These are phyloP conservation scores for Ambrosia artemisiifolia DNA, from an alignment of 129 eudicot genomes.

Conservation along the genomic window DNA sequence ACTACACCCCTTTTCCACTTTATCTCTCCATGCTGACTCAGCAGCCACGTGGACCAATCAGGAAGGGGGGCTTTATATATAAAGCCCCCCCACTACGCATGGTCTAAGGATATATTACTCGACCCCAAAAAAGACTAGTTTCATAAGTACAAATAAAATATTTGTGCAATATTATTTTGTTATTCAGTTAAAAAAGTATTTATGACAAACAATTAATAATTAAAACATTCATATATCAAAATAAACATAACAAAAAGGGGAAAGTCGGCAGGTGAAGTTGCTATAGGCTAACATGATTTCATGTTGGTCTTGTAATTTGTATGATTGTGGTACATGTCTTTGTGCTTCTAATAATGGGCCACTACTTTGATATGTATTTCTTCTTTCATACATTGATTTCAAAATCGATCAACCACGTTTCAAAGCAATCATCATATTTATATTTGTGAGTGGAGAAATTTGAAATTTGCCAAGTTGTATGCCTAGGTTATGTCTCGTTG, in stretches of 20 bases:
- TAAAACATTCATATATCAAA: neutral
- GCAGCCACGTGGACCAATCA: no score
- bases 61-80: no score
- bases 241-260: neutral
- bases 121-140: no score
- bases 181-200: no score
- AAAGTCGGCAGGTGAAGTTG: neutral
- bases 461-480: neutral
- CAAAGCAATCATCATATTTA: neutral
- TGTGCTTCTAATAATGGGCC: neutral
- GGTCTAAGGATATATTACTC: no score
- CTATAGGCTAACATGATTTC: neutral
- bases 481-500: neutral
- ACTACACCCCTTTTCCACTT: no score
- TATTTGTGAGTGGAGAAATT: neutral
- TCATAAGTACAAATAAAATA: no score
- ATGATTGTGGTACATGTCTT: neutral
- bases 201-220: no score
- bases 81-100: no score
- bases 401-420: slow-evolving; percentile 15
- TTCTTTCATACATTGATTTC: slow-evolving; percentile 12
- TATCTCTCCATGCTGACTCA: no score
- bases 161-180: no score
- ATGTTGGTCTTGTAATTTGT: neutral
- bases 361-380: neutral